These are phyloP conservation scores for Paramyrothecium sp. DNA, from an alignment of 2,329 filamentous ascomycete species.

Conservation along the genomic window DNA sequence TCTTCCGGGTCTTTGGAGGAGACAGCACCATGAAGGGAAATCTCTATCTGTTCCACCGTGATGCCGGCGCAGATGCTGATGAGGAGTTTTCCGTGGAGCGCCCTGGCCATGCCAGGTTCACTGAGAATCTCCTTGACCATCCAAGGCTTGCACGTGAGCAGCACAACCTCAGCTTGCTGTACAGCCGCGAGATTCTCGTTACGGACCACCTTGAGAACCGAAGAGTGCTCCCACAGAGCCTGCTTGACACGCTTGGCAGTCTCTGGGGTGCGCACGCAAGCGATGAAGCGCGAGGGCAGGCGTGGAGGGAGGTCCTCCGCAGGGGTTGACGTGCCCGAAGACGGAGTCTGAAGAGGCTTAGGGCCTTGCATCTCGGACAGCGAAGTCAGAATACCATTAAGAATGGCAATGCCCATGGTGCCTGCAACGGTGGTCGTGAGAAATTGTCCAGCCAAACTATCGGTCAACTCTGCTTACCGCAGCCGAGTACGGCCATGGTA, in stretches of 20 bases:
- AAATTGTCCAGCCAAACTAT: neutral
- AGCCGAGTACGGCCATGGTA: constrained; percentile 79
- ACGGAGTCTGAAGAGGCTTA: constrained; percentile 40
- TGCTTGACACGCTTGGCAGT: constrained; percentile 67
- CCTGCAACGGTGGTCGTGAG: constrained; percentile 42
- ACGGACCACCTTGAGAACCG: constrained; percentile 63
- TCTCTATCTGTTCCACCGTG: constrained; percentile 65
- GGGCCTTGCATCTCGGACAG: constrained; percentile 52
- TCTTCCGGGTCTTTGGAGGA: constrained; percentile 43
- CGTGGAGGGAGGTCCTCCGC: constrained; percentile 49
- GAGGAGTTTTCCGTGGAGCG: constrained; percentile 75
- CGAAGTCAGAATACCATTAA: constrained; percentile 75
- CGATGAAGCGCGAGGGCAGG: constrained; percentile 75
- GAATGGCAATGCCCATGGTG: constrained; percentile 82
- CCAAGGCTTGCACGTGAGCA: constrained; percentile 80
- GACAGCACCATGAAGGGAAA: constrained; percentile 57
- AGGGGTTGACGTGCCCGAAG: constrained; percentile 42
- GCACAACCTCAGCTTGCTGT: constrained; percentile 66
- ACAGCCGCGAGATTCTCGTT: constrained; percentile 71
- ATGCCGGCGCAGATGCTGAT: constrained; percentile 82
- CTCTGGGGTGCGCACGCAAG: constrained; percentile 71
- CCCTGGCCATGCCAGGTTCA: constrained; percentile 66
- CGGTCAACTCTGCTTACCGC: constrained; percentile 53
- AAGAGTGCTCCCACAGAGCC: constrained; percentile 62
- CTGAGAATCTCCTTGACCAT: constrained; percentile 68